Evolutionary conservation across 257 asterid genomes (phyloP).

Genomic region (Rhazya stricta): DNA sequence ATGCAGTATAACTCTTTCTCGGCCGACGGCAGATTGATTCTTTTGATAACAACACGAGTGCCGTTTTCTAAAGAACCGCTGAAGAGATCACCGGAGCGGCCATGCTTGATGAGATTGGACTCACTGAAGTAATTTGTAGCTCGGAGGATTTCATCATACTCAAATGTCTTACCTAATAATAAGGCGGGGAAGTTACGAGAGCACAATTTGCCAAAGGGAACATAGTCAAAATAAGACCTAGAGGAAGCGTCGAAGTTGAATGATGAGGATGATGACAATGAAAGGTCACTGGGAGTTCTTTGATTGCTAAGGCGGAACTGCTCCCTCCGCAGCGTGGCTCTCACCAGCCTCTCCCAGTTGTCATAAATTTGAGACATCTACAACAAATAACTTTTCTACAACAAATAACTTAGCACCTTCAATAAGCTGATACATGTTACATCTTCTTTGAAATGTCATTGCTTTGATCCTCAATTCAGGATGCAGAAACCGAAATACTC

Average conservation of each 20-base stretch:
- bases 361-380: no score
- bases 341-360: neutral
- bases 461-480: no score
- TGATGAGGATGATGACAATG: neutral
- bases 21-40: constrained; percentile 29
- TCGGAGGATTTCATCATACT: constrained; percentile 39
- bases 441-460: no score
- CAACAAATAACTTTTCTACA: no score
- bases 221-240: no score
- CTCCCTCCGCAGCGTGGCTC: neutral
- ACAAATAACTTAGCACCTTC: no score
- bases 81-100: constrained; percentile 68
- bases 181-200: neutral
- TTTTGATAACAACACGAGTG: constrained; percentile 47
- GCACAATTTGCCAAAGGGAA: neutral
- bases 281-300: neutral
- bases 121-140: constrained; percentile 48
- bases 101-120: constrained; percentile 46
- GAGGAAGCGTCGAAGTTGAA: neutral
- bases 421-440: no score
- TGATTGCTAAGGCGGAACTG: neutral
- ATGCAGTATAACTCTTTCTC: constrained; percentile 27
- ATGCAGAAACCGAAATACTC: no score
- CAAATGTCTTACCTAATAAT: constrained; percentile 35
- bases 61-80: constrained; percentile 45